These are phyloP conservation scores for Irpex sp. DNA, from an alignment of 1,284 basidiomycete genomes.

Conservation along the genomic window DNA sequence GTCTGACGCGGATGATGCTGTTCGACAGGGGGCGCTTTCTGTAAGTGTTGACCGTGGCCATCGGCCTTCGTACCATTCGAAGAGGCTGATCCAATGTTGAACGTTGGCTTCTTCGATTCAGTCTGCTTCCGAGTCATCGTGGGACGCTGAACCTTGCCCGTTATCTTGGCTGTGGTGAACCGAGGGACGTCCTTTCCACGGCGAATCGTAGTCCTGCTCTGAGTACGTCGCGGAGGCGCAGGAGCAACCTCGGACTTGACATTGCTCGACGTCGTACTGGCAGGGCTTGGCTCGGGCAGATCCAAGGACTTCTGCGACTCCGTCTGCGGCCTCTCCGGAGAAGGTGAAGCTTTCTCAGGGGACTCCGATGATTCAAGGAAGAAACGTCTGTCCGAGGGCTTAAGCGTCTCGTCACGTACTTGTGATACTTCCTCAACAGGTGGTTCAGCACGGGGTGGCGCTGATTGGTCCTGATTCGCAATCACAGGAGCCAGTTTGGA, in stretches of 20 bases:
- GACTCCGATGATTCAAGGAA: conserved; percentile 38
- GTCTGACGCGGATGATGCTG: conserved; percentile 11
- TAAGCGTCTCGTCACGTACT: conserved; percentile 29
- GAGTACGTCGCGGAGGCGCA: conserved; percentile 9
- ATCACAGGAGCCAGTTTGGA: conserved; percentile 5
- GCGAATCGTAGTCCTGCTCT: conserved; percentile 11
- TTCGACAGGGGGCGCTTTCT: conserved; percentile 2
- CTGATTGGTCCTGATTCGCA: conserved; percentile 6
- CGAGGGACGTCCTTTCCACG: conserved; percentile 10
- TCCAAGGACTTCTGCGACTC: conserved; percentile 23
- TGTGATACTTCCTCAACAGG: conserved; percentile 1
- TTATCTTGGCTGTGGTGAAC: conserved; percentile 1
- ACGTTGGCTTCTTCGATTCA: conserved; percentile 36
- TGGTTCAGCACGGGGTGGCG: conserved; percentile 8
- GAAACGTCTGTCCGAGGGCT: conserved; percentile 37
- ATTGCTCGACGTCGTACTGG: conserved; percentile 36
- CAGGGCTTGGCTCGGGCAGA: conserved; percentile 26
- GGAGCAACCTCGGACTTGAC: conserved; percentile 25
- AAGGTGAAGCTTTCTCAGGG: conserved; percentile 35
- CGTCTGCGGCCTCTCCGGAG: conserved; percentile 26
- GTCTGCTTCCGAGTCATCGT: conserved; percentile 6
- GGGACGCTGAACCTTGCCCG: conserved; percentile 9
- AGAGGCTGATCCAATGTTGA: conserved; percentile 56
- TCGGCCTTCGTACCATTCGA: conserved; percentile 39
- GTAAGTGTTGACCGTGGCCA: conserved; percentile 9